Percentiles rank a stretch among this genome's conserved stretches.
Conservation (phyloP, 495 filamentous ascomycete species). For the Neurospora sp. region DNA sequence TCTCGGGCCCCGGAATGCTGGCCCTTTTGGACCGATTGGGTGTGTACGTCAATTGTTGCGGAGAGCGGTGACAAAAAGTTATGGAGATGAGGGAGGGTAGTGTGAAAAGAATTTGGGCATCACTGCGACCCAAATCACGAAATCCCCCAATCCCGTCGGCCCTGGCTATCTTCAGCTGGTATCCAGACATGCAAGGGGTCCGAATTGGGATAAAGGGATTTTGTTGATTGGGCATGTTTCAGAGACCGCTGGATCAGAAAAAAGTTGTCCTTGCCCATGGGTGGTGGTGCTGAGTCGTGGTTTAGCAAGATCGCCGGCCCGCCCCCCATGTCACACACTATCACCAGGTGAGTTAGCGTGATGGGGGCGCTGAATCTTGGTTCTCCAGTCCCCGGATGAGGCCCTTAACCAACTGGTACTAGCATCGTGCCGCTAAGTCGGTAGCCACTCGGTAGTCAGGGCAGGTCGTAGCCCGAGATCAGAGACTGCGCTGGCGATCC, state of each 20-base stretch:
- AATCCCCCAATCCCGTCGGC: background rate
- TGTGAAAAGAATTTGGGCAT: background rate
- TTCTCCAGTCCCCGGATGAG: background rate
- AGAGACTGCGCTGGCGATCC: background rate
- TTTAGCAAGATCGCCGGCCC: background rate
- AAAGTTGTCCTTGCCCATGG: background rate
- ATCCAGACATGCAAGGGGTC: constrained; percentile 6
- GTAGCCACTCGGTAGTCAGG: background rate
- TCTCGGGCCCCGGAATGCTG: background rate
- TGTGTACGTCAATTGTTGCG: background rate
- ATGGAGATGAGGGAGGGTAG: background rate
- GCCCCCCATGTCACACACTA: background rate
- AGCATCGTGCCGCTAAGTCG: background rate
- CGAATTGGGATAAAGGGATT: background rate
- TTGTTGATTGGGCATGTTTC: background rate
- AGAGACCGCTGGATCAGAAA: background rate
- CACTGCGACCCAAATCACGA: background rate
- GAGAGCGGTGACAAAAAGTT: background rate
- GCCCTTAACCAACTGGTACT: background rate
- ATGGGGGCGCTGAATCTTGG: background rate
- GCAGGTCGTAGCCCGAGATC: background rate
- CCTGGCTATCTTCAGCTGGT: constrained; percentile 7
- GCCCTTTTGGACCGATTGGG: background rate
- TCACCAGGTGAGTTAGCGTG: background rate
- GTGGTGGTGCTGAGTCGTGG: background rate